Conservation (phyloP, 164 flowering plant species). For the Chloranthus sessilifolius region DNA sequence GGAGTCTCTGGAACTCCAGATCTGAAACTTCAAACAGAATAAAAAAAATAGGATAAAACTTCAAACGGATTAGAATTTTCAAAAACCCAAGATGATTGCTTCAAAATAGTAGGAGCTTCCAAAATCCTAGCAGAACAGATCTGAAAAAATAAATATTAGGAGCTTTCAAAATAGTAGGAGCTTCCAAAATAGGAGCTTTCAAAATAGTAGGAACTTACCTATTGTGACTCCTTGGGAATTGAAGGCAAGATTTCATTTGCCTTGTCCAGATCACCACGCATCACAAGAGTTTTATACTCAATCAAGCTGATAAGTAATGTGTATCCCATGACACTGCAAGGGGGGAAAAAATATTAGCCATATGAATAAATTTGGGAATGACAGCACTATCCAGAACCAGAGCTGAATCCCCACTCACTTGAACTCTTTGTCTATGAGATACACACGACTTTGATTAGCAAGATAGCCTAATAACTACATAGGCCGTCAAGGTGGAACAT, state of each 20-base stretch:
- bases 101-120: no score
- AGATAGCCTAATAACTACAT: constrained; percentile 98
- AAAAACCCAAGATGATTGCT: no score
- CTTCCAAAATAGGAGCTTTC: no score
- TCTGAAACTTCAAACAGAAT: no score
- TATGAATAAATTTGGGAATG: not conserved
- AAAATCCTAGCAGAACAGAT: no score
- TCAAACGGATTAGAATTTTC: no score
- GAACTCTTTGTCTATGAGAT: constrained; percentile 95
- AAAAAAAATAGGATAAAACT: no score
- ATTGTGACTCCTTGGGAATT: constrained; percentile 87
- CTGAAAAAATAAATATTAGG: no score
- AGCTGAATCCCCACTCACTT: constrained; percentile 52
- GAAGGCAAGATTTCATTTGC: constrained; percentile 81
- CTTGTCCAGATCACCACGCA: constrained; percentile 90
- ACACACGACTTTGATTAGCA: constrained; percentile 94
- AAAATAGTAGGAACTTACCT: constrained; percentile 66
- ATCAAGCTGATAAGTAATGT: constrained; percentile 92
- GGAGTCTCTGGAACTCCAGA: no score
- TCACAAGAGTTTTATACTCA: constrained; percentile 97
- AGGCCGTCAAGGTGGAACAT: constrained; percentile 99
- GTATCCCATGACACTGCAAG: constrained; percentile 85
- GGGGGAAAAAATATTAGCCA: not conserved
- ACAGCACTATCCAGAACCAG: not conserved
- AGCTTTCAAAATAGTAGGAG: no score